Evolutionary conservation across 164 flowering plant genomes (phyloP).

Genomic region (Stephania cephalantha): DNA sequence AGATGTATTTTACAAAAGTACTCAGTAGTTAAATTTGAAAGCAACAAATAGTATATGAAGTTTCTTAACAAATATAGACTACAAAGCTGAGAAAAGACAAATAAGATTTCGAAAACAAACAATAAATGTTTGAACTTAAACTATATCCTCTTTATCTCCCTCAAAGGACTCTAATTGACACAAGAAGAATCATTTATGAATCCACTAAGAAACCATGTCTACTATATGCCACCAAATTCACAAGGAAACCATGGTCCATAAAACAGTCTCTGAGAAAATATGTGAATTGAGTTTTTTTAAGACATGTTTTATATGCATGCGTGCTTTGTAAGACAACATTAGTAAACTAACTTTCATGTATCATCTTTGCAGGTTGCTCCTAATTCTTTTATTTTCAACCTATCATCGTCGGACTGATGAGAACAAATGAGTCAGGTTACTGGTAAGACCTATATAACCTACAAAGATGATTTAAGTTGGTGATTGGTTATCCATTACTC

Average conservation of each 20-base stretch:
- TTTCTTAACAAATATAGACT: too few species aligned
- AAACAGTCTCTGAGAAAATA: conserved; percentile 25
- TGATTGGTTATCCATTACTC: background rate
- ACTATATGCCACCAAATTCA: conserved; percentile 82
- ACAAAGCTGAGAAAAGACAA: too few species aligned
- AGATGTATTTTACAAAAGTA: too few species aligned
- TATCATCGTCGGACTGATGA: background rate
- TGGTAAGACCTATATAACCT: background rate
- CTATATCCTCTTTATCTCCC: too few species aligned
- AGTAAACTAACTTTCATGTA: background rate
- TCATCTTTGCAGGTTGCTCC: background rate
- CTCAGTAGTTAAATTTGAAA: too few species aligned
- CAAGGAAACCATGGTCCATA: conserved; percentile 97
- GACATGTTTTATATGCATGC: too few species aligned
- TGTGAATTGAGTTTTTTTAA: background rate
- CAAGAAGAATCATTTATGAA: too few species aligned
- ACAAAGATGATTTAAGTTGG: background rate
- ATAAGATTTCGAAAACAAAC: too few species aligned
- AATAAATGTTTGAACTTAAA: too few species aligned
- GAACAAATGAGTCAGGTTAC: background rate
- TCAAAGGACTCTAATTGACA: too few species aligned
- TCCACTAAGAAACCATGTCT: too few species aligned
- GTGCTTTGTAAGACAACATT: background rate
- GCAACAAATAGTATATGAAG: too few species aligned
- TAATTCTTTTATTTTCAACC: background rate